These are phyloP conservation scores for Dentipellis fragilis DNA, from an alignment of 768 basidiomycete genomes.

Conservation along the genomic window DNA sequence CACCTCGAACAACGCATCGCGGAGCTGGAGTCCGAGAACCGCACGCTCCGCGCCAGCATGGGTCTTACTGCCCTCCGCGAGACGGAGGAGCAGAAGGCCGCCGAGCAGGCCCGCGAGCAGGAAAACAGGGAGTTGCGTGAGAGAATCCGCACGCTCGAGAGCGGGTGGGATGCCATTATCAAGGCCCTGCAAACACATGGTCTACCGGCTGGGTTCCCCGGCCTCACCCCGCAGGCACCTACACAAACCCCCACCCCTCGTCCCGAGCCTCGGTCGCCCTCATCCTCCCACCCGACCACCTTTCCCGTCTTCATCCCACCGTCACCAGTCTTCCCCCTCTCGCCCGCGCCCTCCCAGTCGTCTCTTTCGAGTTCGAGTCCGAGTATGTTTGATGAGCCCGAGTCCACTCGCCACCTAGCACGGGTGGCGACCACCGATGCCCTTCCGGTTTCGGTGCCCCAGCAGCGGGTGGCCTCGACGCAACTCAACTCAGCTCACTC, in stretches of 20 bases:
- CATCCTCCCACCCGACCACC: constrained; percentile 24
- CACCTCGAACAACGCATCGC: constrained; percentile 90
- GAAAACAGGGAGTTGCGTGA: constrained; percentile 72
- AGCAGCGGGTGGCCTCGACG: constrained; percentile 79
- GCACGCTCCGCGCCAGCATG: constrained; percentile 51
- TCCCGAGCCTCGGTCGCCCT: constrained; percentile 17
- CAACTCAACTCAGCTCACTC: constrained; percentile 25
- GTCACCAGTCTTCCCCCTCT: constrained; percentile 26
- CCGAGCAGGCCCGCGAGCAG: constrained; percentile 36
- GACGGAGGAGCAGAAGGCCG: constrained; percentile 23
- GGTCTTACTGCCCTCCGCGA: constrained; percentile 20
- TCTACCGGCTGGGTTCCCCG: constrained; percentile 37
- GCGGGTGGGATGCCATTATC: constrained; percentile 73
- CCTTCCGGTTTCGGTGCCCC: constrained; percentile 57
- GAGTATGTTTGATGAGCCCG: constrained; percentile 27
- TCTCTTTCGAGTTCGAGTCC: constrained; percentile 20
- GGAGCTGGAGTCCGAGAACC: constrained; percentile 80
- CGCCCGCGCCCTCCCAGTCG: constrained; percentile 22
- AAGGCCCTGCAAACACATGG: constrained; percentile 66
- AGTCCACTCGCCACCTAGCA: constrained; percentile 95
- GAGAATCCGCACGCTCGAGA: constrained; percentile 69
- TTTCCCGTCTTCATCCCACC: constrained; percentile 21
- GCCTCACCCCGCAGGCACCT: constrained; percentile 8
- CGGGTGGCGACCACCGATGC: constrained; percentile 81
- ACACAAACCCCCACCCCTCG: constrained; percentile 12